Evolutionary conservation across 1,284 basidiomycete genomes (phyloP), one percentile per base, ranked within the genome.

Genomic region (Naganishia sp.): DNA sequence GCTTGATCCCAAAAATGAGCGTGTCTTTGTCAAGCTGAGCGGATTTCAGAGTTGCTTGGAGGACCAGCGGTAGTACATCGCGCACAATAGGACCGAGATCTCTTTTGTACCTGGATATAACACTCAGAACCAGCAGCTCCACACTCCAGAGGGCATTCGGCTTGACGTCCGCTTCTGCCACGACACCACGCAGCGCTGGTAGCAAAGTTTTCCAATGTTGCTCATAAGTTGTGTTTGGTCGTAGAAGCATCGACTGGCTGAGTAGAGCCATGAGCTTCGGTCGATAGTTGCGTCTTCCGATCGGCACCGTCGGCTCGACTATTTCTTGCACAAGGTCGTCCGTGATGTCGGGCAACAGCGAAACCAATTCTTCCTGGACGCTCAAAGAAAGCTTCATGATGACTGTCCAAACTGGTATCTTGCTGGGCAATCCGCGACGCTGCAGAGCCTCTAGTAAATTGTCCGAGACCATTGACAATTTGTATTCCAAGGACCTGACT

Each of bases 391-490:
- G 52, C 42, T 68, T 68, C 54, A 68, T 43, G 11, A 66, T 32
- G n/a, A 61, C 60, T 3, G 46, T 52, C 67, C 67, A 68, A 2
- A 65, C 54, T 10, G 67, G 35, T 10, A 68, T 42, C 32, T 65
- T 66, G 28, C 60, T 65, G 9, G 50, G 15, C 13, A 68, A 41
- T 0, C 41, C 18, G 15, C 52, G 35, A 6, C 31, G 31, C 21
- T 61, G 25, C 0, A 65, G 35, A 6, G 58, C 55, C 9, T 47
- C 45, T 1, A 49, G 13, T 21, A 68, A 51, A 17, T 51, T 42
- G 35, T 68, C 67, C 3, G 67, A 63, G 18, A 68, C 58, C 28
- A 68, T 55, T 5, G 67, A 63, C 31, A 68, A 50, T 23, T 68
- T 65, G 53, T 68, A 68, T 10, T 65, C 64, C 6, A 62, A 31